A percentile compares a stretch with the other conserved stretches of the same genome.
Conservation (phyloP, 2,329 filamentous ascomycete species). For the Zalaria obscura region DNA sequence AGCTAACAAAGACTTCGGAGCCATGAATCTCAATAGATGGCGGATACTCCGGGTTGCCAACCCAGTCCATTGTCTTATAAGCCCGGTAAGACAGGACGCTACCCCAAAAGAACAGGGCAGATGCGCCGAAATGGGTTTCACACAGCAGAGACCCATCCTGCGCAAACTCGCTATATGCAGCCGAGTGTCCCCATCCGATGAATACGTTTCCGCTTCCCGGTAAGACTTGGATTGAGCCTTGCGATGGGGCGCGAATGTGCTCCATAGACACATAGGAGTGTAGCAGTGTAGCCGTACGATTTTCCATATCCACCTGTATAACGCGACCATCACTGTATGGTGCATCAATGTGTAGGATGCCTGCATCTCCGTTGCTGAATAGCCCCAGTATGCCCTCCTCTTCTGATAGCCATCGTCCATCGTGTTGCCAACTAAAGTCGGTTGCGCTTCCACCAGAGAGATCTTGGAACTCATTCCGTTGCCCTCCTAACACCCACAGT, state of each 20-base stretch:
- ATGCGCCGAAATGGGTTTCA: conserved; percentile 27
- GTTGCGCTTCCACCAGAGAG: conserved; percentile 11
- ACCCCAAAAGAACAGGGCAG: conserved; percentile 14
- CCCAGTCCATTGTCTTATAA: conserved; percentile 18
- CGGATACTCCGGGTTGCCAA: conserved; percentile 11
- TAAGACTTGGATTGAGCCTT: conserved; percentile 38
- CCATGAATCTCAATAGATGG: conserved; percentile 9
- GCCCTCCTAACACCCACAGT: conserved; percentile 35
- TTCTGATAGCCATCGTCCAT: conserved; percentile 23
- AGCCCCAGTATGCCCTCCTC: conserved; percentile 11
- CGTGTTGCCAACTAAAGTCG: conserved; percentile 34
- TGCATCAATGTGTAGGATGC: conserved; percentile 22
- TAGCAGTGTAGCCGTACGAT: conserved; percentile 30
- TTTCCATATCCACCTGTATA: conserved; percentile 18
- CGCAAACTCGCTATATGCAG: conserved; percentile 34
- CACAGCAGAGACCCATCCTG: conserved; percentile 25
- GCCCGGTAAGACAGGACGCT: conserved; percentile 23
- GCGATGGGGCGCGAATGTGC: conserved; percentile 30
- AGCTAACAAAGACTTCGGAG: conserved; percentile 33
- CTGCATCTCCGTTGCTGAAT: conserved; percentile 38
- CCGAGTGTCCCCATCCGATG: conserved; percentile 42
- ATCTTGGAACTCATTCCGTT: conserved; percentile 14
- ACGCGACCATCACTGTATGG: conserved; percentile 26
- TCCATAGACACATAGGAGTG: conserved; percentile 28
- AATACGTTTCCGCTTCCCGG: conserved; percentile 12